Conservation (phyloP, 1,284 basidiomycete genomes). For the Leucoagaricus sp. region DNA sequence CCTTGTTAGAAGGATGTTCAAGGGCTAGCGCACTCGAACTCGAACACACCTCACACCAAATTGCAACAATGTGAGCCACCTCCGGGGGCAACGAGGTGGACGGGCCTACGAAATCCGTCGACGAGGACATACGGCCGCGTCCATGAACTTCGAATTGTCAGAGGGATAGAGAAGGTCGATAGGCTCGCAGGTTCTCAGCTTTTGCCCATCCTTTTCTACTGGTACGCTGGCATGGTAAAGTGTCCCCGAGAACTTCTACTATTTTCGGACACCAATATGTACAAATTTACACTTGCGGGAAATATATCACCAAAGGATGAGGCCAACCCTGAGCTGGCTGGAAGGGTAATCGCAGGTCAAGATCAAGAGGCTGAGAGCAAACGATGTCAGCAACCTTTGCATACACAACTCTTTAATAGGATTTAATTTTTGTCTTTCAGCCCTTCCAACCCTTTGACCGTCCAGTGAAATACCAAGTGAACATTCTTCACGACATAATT, state of each 20-base stretch:
- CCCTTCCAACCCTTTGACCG: no score
- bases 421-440: no score
- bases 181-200: background rate
- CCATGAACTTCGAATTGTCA: conserved; percentile 6
- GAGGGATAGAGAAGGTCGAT: background rate
- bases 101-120: conserved; percentile 2
- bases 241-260: conserved; percentile 1
- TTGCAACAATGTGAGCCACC: conserved; percentile 12
- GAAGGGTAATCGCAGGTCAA: no score
- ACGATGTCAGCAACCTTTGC: no score
- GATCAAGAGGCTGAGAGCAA: no score
- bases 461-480: no score
- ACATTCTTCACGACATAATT: no score
- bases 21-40: no score
- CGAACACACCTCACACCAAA: conserved; percentile 17
- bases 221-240: no score
- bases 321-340: background rate
- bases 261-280: background rate
- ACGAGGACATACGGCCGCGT: background rate
- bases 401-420: no score
- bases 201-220: conserved; percentile 11
- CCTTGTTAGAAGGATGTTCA: background rate
- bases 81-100: conserved; percentile 2
- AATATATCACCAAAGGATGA: background rate
- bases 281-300: background rate